These are phyloP conservation scores for Debaryomycetaceae sp. DNA, from an alignment of 1,139 yeast species.

Conservation along the genomic window DNA sequence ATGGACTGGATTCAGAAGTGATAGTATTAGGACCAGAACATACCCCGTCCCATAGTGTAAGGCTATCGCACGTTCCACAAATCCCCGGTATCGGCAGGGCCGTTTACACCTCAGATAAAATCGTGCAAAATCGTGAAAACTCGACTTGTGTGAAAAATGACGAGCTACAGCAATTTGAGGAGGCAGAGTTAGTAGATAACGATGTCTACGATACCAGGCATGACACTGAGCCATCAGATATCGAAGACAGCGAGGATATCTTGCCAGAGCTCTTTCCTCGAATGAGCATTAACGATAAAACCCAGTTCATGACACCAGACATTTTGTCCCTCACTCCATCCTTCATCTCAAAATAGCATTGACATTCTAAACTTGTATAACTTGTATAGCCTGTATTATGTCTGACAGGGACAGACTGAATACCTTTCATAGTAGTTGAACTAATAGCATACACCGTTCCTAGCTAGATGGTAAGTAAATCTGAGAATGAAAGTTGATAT, in stretches of 20 bases:
- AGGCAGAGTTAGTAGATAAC: too few relatives aligned
- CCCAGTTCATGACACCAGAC: constrained; percentile 23
- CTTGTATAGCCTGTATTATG: not conserved
- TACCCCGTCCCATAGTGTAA: too few relatives aligned
- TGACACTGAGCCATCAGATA: not conserved
- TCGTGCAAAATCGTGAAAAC: too few relatives aligned
- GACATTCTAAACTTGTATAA: not conserved
- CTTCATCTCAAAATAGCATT: constrained; percentile 10
- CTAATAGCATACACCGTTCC: not conserved
- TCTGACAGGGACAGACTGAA: constrained; percentile 6
- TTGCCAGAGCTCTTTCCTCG: constrained; percentile 38
- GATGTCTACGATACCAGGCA: not conserved
- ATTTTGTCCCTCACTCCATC: constrained; percentile 32
- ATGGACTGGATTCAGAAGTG: too few relatives aligned
- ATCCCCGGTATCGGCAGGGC: too few relatives aligned
- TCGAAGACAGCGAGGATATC: not conserved
- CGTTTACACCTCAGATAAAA: too few relatives aligned
- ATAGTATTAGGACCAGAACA: too few relatives aligned
- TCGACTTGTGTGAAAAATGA: too few relatives aligned
- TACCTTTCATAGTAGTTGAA: not conserved
- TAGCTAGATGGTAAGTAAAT: not conserved
- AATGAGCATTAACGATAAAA: constrained; percentile 26
- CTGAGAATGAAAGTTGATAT: not conserved
- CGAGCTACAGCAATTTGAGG: too few relatives aligned
- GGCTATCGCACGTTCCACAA: too few relatives aligned